A percentile compares a stretch with the other conserved stretches of the same genome.
Conservation (phyloP, 1,284 basidiomycete genomes). For the Pseudozyma sp. region DNA sequence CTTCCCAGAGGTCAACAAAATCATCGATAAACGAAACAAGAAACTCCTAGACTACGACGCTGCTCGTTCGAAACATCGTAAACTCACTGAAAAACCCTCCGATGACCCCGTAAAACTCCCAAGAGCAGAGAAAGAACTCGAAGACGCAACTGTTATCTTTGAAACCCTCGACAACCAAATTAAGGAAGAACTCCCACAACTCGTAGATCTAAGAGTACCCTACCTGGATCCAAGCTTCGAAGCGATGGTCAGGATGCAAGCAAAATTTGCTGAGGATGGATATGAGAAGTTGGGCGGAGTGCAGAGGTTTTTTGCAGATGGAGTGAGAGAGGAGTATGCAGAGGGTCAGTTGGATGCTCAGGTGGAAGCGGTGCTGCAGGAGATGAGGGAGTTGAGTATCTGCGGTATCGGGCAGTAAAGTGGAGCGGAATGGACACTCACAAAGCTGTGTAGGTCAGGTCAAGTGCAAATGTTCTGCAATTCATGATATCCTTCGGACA, state of each 20-base stretch:
- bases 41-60: conserved; percentile 98
- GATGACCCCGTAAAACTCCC: conserved; percentile 94
- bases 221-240: conserved; percentile 99
- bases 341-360: conserved; percentile 95
- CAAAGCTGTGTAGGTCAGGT: too few relatives aligned
- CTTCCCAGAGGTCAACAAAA: conserved; percentile 92
- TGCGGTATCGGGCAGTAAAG: conserved; percentile 66
- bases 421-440: too few relatives aligned
- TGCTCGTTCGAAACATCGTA: conserved; percentile 79
- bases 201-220: conserved; percentile 93
- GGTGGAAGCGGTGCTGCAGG: conserved; percentile 91
- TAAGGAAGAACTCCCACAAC: conserved; percentile 87
- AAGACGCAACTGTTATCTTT: conserved; percentile 92
- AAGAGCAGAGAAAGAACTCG: conserved; percentile 91
- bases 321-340: conserved; percentile 80
- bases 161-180: conserved; percentile 92
- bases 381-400: conserved; percentile 95
- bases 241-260: conserved; percentile 94
- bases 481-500: neutral
- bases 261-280: conserved; percentile 95
- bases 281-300: conserved; percentile 98
- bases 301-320: conserved; percentile 77
- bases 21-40: conserved; percentile 93
- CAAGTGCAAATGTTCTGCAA: too few relatives aligned
- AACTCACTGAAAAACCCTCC: conserved; percentile 89